phyloP scores from a whole-genome alignment of 176 grass and related monocot species.

The Areca catechu region DNA sequence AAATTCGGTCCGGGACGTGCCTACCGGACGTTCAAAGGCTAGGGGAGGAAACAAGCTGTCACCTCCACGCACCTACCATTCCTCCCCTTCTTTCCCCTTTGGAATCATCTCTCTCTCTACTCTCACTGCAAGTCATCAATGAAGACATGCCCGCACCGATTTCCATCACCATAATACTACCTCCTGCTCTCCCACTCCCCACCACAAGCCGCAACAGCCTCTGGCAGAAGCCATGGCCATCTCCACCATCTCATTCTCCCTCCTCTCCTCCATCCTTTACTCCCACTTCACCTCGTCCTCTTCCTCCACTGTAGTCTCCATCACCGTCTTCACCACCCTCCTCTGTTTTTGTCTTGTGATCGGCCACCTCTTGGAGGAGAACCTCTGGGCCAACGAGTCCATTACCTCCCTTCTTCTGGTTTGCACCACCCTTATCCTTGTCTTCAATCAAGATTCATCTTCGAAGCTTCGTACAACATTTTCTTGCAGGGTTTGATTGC shows the following conservation, averaged over 20 bases:
- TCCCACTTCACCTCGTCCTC: background rate
- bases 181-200: too few relatives aligned
- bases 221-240: too few relatives aligned
- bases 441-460: background rate
- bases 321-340: constrained; percentile 16
- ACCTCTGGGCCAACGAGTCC: constrained; percentile 14
- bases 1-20: too few relatives aligned
- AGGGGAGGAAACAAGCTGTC: too few relatives aligned
- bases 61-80: too few relatives aligned
- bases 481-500: constrained; percentile 8
- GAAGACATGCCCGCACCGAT: too few relatives aligned
- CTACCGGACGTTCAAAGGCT: too few relatives aligned
- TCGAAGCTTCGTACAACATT: background rate
- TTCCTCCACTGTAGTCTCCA: background rate
- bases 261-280: background rate
- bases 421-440: background rate
- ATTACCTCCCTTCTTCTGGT: constrained; percentile 18
- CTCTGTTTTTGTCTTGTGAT: constrained; percentile 16
- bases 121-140: too few relatives aligned
- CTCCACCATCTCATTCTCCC: background rate
- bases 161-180: too few relatives aligned
- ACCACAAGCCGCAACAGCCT: too few relatives aligned
- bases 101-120: too few relatives aligned
- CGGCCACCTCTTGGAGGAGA: constrained; percentile 14
- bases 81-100: too few relatives aligned